Evolutionary conservation across 225 moss, liverwort and hornwort genomes (phyloP).

Genomic region (Bryum argenteum): DNA sequence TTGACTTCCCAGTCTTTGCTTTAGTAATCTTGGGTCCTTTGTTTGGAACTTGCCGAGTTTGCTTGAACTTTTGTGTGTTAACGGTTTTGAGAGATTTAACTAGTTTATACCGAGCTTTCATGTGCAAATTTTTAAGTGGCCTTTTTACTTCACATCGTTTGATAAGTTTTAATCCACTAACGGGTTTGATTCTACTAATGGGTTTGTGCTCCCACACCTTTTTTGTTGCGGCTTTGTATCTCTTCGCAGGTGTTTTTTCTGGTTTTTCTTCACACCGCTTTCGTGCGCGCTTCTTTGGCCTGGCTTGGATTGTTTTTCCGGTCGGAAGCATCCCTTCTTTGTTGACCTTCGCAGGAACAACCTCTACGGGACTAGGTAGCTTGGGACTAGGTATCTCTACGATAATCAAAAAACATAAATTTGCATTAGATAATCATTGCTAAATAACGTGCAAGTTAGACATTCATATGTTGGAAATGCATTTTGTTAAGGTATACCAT

Average conservation of each 20-base stretch:
- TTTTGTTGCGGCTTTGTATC: conserved; percentile 6
- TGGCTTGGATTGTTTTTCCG: neutral
- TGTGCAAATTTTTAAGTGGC: neutral
- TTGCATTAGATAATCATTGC: neutral
- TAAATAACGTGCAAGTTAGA: neutral
- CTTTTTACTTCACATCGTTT: neutral
- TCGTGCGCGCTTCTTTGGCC: conserved; percentile 11
- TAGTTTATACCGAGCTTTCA: neutral
- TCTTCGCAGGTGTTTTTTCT: neutral
- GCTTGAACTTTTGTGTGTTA: neutral
- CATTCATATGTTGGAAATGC: too few species aligned
- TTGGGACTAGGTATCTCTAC: conserved; percentile 1
- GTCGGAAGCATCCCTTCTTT: too few species aligned
- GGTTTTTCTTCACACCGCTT: conserved; percentile 8
- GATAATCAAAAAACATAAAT: conserved; percentile 3
- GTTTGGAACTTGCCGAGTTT: neutral
- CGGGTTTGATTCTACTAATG: neutral
- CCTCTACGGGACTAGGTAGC: neutral
- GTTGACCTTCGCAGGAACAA: too few species aligned
- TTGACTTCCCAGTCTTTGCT: neutral
- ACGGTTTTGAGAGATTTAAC: neutral
- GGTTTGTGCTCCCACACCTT: neutral
- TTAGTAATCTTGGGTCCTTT: neutral
- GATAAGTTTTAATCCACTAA: conserved; percentile 7
- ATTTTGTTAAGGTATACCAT: too few species aligned